Conservation (phyloP, 768 basidiomycete genomes). For the Termitomyces sp. region DNA sequence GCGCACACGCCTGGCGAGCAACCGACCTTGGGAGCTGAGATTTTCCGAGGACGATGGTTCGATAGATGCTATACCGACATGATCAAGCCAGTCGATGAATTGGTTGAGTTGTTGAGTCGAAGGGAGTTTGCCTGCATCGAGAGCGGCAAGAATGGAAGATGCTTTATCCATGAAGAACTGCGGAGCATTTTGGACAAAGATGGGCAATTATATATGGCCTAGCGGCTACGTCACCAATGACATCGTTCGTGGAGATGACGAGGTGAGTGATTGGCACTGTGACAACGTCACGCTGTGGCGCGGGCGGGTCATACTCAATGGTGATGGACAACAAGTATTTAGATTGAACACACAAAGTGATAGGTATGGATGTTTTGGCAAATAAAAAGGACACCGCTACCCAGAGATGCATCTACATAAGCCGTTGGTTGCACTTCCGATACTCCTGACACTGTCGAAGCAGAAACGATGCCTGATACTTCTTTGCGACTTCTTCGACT, state of each 20-base stretch:
- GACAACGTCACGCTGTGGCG: neutral
- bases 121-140: slow-evolving; percentile 69
- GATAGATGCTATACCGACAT: slow-evolving; percentile 40
- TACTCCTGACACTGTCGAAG: neutral
- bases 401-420: neutral
- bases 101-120: slow-evolving; percentile 49
- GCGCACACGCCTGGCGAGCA: slow-evolving; percentile 45
- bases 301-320: neutral
- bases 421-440: neutral
- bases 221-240: slow-evolving; percentile 9
- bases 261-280: neutral
- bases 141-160: slow-evolving; percentile 57
- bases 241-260: slow-evolving; percentile 1
- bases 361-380: neutral
- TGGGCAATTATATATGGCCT: neutral
- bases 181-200: neutral
- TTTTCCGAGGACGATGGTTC: slow-evolving; percentile 31
- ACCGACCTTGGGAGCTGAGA: slow-evolving; percentile 51
- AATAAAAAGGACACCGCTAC: too few species aligned
- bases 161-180: slow-evolving; percentile 51
- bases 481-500: neutral
- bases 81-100: slow-evolving; percentile 51
- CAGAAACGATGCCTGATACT: neutral
- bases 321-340: neutral
- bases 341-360: neutral